phyloP scores from a whole-genome alignment of 2,329 filamentous ascomycete genomes.

The Alternaria sp. region DNA sequence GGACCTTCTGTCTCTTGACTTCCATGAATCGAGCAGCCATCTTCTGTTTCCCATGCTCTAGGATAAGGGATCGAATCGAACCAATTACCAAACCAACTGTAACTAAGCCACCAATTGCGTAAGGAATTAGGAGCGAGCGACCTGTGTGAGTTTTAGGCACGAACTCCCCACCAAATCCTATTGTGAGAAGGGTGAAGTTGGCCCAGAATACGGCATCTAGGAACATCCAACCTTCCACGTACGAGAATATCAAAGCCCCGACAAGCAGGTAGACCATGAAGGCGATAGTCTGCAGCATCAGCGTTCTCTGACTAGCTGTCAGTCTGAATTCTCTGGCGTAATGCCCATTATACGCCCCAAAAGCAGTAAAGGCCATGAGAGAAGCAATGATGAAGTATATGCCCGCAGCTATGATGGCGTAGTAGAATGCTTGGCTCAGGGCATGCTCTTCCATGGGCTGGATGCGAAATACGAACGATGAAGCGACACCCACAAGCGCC shows the following conservation, averaged over 20 bases:
- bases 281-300: conserved; percentile 63
- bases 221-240: conserved; percentile 63
- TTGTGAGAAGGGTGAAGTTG: conserved; percentile 64
- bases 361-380: conserved; percentile 64
- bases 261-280: conserved; percentile 60
- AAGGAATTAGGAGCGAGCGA: conserved; percentile 62
- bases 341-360: conserved; percentile 62
- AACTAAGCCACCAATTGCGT: conserved; percentile 63
- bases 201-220: conserved; percentile 65
- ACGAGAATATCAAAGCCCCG: conserved; percentile 57
- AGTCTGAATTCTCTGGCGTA: conserved; percentile 66
- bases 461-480: conserved; percentile 56
- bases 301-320: conserved; percentile 64
- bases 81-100: conserved; percentile 65
- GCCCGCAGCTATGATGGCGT: conserved; percentile 65
- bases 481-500: conserved; percentile 59
- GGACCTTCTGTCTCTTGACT: conserved; percentile 56
- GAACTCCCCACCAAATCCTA: conserved; percentile 63
- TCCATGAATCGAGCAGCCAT: conserved; percentile 61
- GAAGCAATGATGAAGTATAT: conserved; percentile 65
- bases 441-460: conserved; percentile 56
- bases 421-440: conserved; percentile 67
- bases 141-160: conserved; percentile 60
- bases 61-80: conserved; percentile 60
- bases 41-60: conserved; percentile 62